Evolutionary conservation across 129 eudicot genomes (phyloP), one percentile per base, ranked within the genome.

Genomic region (Mikania micrantha): DNA sequence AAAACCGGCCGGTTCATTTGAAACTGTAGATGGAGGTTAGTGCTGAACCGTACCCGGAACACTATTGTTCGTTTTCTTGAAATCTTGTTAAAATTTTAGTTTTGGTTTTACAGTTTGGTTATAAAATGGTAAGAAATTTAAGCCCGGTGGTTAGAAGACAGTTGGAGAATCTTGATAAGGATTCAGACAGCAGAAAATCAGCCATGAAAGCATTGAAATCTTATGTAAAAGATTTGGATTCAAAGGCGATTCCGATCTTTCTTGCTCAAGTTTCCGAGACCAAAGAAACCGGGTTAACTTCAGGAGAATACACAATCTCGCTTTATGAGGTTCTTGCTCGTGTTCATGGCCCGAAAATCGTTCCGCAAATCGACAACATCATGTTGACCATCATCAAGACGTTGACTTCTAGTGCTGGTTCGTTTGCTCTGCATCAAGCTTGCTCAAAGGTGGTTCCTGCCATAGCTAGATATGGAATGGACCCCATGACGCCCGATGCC

Each of bases 371-470:
- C 27, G 83, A 82, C 31, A 93, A 86, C 79, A 89, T 93, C 66
- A 93, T 93, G 98, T 60, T 74, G 54, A 84, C 95, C 29, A 79
- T 93, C 27, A 74, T 93, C 29, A 86, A 75, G 64, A 93, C 90
- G 5, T 62, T 93, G 50, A 69, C 86, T 57, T 78, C 87, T 7
- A 86, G 96, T 50, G 96, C 84, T 0, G 88, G 90, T 22, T 90
- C 96, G 19, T 93, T 93, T 66, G 88, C 98, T 52, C 96, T 89
- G 77, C 99, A 93, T 38, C 95, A 89, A 54, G 96, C 99, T 56
- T 89, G 99, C 77, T 83, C 99, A 39, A 93, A 93, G 71, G 99
- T 93, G 44, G 90, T 93, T 75, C 96, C 95, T 4, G 90, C 99
- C 12, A 86, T 93, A 29, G 86, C 98, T 1, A 78, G 96, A 61